Conservation (phyloP, 306 rosid genomes). For the Citrullus amarus region DNA sequence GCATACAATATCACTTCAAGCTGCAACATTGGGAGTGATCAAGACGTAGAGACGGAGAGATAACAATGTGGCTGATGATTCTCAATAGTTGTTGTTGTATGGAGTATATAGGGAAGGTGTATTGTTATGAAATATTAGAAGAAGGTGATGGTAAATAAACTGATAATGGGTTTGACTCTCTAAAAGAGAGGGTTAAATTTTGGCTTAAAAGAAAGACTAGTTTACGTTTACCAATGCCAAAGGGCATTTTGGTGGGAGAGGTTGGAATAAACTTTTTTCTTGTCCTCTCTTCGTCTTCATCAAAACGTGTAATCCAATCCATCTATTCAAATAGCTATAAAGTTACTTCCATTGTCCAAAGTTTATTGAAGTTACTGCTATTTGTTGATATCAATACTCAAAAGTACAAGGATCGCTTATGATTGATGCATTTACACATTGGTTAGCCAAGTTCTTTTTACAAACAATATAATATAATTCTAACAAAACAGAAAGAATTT, state of each 20-base stretch:
- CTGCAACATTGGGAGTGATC: slow-evolving; percentile 36
- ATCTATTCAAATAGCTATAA: not conserved
- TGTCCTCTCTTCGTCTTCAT: not conserved
- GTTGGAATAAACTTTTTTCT: not conserved
- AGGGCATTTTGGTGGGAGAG: not conserved
- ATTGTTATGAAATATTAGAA: not conserved
- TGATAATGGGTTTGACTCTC: not conserved
- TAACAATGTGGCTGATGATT: not conserved
- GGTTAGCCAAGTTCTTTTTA: not conserved
- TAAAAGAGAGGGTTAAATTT: not conserved
- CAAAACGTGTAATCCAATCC: not conserved
- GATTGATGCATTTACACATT: not conserved
- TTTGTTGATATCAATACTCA: not conserved
- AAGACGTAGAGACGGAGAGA: slow-evolving; percentile 16
- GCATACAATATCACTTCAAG: slow-evolving; percentile 56
- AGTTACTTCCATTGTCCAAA: not conserved
- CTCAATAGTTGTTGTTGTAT: not conserved
- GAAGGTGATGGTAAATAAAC: not conserved
- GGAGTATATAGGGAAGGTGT: not conserved
- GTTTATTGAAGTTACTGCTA: not conserved
- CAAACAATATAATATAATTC: not conserved
- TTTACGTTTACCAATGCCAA: not conserved
- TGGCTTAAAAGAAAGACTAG: not conserved
- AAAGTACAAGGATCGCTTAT: not conserved
- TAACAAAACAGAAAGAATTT: not conserved